phyloP scores from a whole-genome alignment of 1,284 basidiomycete species.

The Trichosporon asahii region DNA sequence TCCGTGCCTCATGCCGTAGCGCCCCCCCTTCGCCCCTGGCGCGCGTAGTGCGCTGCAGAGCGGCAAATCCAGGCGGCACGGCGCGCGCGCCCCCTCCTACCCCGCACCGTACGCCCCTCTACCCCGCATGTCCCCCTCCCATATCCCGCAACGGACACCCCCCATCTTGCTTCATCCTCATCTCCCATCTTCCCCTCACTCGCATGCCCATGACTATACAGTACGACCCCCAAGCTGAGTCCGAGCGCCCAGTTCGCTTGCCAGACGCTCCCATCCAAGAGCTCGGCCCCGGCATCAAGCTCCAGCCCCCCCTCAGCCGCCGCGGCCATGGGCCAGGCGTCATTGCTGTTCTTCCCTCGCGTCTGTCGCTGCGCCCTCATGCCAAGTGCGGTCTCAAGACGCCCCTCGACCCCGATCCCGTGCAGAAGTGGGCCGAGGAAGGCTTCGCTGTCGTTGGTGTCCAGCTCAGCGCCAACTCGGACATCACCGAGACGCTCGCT shows the following conservation, averaged over 20 bases:
- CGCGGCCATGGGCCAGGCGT: constrained; percentile 23
- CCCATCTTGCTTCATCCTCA: not conserved
- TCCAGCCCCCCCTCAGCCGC: constrained; percentile 23
- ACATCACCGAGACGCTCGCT: constrained; percentile 16
- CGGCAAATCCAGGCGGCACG: not conserved
- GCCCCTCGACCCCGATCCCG: constrained; percentile 27
- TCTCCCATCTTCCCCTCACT: not conserved
- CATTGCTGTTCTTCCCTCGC: constrained; percentile 19
- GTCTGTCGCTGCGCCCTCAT: constrained; percentile 18
- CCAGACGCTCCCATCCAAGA: constrained; percentile 7
- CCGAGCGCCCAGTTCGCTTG: constrained; percentile 12
- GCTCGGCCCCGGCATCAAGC: constrained; percentile 11
- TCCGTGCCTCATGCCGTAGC: not conserved
- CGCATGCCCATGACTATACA: constrained; percentile 7
- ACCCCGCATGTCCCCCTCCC: not conserved
- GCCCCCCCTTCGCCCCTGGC: no score
- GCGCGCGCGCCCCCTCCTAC: not conserved
- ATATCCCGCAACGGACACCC: not conserved
- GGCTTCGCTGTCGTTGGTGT: constrained; percentile 24
- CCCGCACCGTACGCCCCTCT: not conserved
- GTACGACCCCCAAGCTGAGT: constrained; percentile 13
- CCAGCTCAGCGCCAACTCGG: constrained; percentile 16
- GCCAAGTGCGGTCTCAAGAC: constrained; percentile 7
- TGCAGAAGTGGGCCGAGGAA: constrained; percentile 28
- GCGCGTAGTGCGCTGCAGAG: not conserved